Evolutionary conservation across 2,329 filamentous ascomycete species (phyloP).

Genomic region (Aureobasidium pullulans): DNA sequence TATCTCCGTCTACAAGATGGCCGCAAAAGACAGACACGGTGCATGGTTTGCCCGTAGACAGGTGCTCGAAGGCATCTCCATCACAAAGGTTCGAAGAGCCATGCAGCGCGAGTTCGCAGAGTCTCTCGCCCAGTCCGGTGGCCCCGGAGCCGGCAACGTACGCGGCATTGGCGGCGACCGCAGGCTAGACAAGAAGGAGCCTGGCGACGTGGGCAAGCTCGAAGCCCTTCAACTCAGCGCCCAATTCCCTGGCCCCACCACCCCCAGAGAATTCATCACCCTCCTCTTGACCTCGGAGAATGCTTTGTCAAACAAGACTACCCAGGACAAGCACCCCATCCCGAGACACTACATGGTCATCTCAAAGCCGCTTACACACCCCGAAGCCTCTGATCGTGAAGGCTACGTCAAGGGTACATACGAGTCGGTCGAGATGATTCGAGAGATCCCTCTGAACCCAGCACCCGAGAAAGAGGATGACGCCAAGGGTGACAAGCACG

Average conservation of each 20-base stretch:
- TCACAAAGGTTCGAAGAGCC: constrained; percentile 68
- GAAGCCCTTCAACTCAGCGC: constrained; percentile 81
- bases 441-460: constrained; percentile 60
- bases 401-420: constrained; percentile 80
- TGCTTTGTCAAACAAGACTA: constrained; percentile 43
- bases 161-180: constrained; percentile 79
- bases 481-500: constrained; percentile 20
- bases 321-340: constrained; percentile 27
- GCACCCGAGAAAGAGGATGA: constrained; percentile 22
- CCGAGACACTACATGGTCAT: constrained; percentile 77
- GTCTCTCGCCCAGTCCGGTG: constrained; percentile 62
- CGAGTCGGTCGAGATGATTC: constrained; percentile 84
- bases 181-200: constrained; percentile 56
- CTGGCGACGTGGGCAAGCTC: constrained; percentile 54
- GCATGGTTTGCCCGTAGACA: constrained; percentile 85
- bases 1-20: constrained; percentile 72
- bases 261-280: constrained; percentile 81
- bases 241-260: constrained; percentile 81
- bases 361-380: constrained; percentile 75
- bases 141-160: constrained; percentile 66
- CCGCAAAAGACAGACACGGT: constrained; percentile 71
- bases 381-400: constrained; percentile 59
- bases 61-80: constrained; percentile 70
- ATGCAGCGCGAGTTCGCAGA: constrained; percentile 74
- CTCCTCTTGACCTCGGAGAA: constrained; percentile 61